phyloP scores from a whole-genome alignment of 2,329 filamentous ascomycete species.

The Cercospora zeina region DNA sequence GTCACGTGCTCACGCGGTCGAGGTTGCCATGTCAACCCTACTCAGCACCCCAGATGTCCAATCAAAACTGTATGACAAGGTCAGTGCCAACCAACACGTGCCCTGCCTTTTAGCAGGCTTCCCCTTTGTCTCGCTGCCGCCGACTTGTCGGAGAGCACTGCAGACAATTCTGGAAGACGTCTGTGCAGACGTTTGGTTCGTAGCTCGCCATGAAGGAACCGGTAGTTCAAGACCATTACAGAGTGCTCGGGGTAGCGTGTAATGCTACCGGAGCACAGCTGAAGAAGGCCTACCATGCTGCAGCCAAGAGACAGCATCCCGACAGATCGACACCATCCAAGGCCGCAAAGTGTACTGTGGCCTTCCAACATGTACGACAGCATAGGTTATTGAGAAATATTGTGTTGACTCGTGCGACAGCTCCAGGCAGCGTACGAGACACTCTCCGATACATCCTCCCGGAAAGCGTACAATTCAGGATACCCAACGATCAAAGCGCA shows the following conservation, averaged over 20 bases:
- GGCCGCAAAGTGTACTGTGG: neutral
- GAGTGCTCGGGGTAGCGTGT: slow-evolving; percentile 6
- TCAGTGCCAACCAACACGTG: neutral
- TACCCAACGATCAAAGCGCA: slow-evolving; percentile 14
- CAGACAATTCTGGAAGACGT: neutral
- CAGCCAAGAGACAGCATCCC: slow-evolving; percentile 14
- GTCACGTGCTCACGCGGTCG: neutral
- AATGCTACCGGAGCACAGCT: slow-evolving; percentile 4
- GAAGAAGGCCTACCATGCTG: slow-evolving; percentile 11
- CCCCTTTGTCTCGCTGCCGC: neutral
- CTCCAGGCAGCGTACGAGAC: slow-evolving; percentile 8
- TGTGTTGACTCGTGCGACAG: neutral
- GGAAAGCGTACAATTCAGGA: neutral
- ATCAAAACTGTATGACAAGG: neutral
- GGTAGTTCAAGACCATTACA: slow-evolving; percentile 17
- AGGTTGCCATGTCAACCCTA: neutral
- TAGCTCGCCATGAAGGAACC: slow-evolving; percentile 12
- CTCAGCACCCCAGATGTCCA: neutral
- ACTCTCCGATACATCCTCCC: neutral
- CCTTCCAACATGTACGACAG: slow-evolving; percentile 11
- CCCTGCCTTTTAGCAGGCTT: neutral
- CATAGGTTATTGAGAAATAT: neutral
- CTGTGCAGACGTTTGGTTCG: neutral
- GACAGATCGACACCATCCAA: slow-evolving; percentile 8
- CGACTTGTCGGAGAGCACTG: neutral